Conservation (phyloP, 2,329 filamentous ascomycete genomes). For the Fusarium nurragi region DNA sequence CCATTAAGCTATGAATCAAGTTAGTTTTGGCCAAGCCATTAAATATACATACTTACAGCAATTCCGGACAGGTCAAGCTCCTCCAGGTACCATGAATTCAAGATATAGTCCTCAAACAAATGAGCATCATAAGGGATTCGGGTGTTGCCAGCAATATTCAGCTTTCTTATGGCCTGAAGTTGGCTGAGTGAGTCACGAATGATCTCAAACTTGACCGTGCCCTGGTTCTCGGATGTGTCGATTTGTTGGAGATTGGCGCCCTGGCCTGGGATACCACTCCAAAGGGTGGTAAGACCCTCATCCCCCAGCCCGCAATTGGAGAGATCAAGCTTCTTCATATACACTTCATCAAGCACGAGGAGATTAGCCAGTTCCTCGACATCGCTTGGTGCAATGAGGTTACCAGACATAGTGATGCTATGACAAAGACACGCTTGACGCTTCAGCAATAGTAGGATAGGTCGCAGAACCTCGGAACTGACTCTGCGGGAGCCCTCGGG, state of each 20-base stretch:
- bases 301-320: slow-evolving; percentile 63
- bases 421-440: slow-evolving; percentile 60
- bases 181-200: slow-evolving; percentile 57
- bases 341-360: slow-evolving; percentile 49
- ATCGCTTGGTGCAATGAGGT: slow-evolving; percentile 57
- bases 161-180: slow-evolving; percentile 55
- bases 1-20: slow-evolving; percentile 54
- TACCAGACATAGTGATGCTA: slow-evolving; percentile 61
- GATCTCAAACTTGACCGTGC: slow-evolving; percentile 59
- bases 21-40: slow-evolving; percentile 8
- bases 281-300: slow-evolving; percentile 57
- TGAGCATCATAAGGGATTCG: slow-evolving; percentile 57
- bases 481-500: slow-evolving; percentile 38
- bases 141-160: slow-evolving; percentile 63
- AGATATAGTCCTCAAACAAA: slow-evolving; percentile 57
- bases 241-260: slow-evolving; percentile 57
- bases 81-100: slow-evolving; percentile 59
- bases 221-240: slow-evolving; percentile 63
- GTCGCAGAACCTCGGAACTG: slow-evolving; percentile 56
- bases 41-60: slow-evolving; percentile 51
- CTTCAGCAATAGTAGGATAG: slow-evolving; percentile 61
- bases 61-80: slow-evolving; percentile 65
- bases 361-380: slow-evolving; percentile 55
- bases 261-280: slow-evolving; percentile 58
- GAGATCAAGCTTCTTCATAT: slow-evolving; percentile 60